These are phyloP conservation scores for Capronia coronata DNA, from an alignment of 2,329 filamentous ascomycete species.

Conservation along the genomic window DNA sequence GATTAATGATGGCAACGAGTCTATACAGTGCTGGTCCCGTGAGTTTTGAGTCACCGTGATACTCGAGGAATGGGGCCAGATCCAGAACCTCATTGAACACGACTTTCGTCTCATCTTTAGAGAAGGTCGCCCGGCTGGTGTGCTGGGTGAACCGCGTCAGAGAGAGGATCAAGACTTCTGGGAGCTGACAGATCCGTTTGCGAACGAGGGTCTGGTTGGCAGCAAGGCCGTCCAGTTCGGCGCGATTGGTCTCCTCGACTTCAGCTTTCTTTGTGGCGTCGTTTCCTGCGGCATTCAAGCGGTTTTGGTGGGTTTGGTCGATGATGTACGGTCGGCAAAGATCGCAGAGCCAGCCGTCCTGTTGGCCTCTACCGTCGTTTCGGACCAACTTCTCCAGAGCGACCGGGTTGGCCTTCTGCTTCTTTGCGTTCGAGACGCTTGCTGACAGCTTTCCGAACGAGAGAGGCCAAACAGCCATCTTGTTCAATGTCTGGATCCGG, in stretches of 20 bases:
- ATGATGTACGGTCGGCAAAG: not conserved
- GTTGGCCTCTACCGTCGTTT: not conserved
- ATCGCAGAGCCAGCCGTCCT: not conserved
- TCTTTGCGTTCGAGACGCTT: no score
- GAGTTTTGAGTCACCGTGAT: not conserved
- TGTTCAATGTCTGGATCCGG: not conserved
- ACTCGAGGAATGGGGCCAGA: constrained; percentile 11
- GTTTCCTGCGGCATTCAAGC: not conserved
- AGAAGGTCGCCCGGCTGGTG: constrained; percentile 1
- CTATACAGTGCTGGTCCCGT: constrained; percentile 11
- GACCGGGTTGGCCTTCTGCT: not conserved
- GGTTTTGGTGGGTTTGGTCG: not conserved
- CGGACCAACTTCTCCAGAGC: not conserved
- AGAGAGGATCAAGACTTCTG: constrained; percentile 18
- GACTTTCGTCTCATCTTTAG: constrained; percentile 1
- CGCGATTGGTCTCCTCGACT: not conserved
- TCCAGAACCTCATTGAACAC: constrained; percentile 10
- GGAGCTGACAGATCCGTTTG: constrained; percentile 6
- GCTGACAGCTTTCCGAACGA: not conserved
- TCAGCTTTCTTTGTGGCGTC: not conserved
- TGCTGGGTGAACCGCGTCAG: constrained; percentile 7
- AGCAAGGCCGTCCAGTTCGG: not conserved
- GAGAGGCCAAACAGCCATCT: not conserved
- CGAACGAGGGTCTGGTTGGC: not conserved
- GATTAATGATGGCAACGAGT: constrained; percentile 11